Base-by-base conservation (phyloP, 805 yeast genomes). In the Scheffersomyces spartinae region DNA sequence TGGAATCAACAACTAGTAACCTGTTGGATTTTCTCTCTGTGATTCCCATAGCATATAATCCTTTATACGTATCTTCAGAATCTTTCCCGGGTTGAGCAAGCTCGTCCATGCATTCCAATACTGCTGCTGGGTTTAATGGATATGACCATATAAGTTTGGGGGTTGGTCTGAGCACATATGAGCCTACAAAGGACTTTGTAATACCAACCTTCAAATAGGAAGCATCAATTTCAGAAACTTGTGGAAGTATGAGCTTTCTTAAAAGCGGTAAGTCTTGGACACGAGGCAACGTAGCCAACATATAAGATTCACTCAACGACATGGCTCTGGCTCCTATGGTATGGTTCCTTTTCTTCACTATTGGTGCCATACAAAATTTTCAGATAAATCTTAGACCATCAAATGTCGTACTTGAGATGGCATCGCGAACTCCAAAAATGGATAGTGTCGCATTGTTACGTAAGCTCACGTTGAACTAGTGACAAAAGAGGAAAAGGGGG, bases 141-240 rank as follows among this genome's bases (percentile, higher is more conserved):
- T 58, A 54, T 3, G 74, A 64, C 75, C 75, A 69, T 20, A 61
- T 48, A 43, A 70, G 47, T 32, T 62, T 67, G n/a, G 77, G 77
- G 9, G 72, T 57, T 10, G 77, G 77, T 36, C 57, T 64, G 26
- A 67, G 59, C 18, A 69, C 49, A 38, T 61, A 68, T 18, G 68
- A 57, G 16, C 71, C 66, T 20, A 70, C 51, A 35, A 58, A 61
- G 19, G 74, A 68, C 26, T 69, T 71, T 30, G 70, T 61, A 23
- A 69, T 57, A n/a, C 68, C 74, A 24, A 70, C 37, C 38, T 69
- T 73, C 31, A 70, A 52, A 18, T 42, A 39, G 22, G 52, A 42
- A 4, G 57, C 41, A 11, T 52, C 51, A 17, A n/a, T n/a, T n/a
- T n/a, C n/a, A 40, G n/a, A n/a, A n/a, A n/a, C n/a, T n/a, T n/a